phyloP scores from a whole-genome alignment of 768 basidiomycete genomes.

The Boletus rubescentipes region DNA sequence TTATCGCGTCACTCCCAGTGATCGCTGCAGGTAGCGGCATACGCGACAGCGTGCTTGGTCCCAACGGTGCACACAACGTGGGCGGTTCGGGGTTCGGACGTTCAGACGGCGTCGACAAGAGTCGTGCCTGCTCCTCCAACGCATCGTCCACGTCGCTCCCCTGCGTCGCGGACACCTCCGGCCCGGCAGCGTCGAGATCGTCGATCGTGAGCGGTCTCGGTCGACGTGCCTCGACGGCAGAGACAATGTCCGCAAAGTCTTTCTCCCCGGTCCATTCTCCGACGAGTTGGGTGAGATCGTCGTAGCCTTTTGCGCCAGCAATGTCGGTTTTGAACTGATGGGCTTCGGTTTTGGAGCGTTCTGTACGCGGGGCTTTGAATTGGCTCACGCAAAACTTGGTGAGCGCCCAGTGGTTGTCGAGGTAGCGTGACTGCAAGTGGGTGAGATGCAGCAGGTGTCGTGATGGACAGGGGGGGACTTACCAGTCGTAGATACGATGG shows the following conservation, averaged over 20 bases:
- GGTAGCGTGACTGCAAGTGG: conserved; percentile 58
- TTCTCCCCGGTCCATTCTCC: conserved; percentile 59
- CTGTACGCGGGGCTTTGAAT: conserved; percentile 67
- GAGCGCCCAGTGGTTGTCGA: conserved; percentile 76
- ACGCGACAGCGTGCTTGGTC: conserved; percentile 40
- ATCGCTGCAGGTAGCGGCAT: conserved; percentile 39
- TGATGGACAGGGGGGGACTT: conserved; percentile 12
- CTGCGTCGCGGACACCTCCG: not conserved
- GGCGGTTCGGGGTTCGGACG: conserved; percentile 63
- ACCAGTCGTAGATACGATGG: conserved; percentile 77
- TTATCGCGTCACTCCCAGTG: conserved; percentile 44
- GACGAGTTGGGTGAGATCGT: conserved; percentile 49
- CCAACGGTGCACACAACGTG: conserved; percentile 41
- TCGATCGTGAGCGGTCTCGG: conserved; percentile 20
- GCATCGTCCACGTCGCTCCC: not conserved
- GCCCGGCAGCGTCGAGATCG: not conserved
- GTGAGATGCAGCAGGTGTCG: conserved; percentile 4
- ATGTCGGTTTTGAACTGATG: conserved; percentile 54
- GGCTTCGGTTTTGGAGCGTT: conserved; percentile 57
- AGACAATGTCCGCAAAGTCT: conserved; percentile 56
- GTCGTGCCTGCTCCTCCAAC: conserved; percentile 32
- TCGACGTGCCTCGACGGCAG: conserved; percentile 40
- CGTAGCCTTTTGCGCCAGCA: conserved; percentile 60
- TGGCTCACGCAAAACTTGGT: conserved; percentile 88
- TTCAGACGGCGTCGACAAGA: conserved; percentile 44